A percentile compares a stretch with the other conserved stretches of the same genome.
Conservation (phyloP, 768 basidiomycete genomes). For the Phaeolepiota aurea region DNA sequence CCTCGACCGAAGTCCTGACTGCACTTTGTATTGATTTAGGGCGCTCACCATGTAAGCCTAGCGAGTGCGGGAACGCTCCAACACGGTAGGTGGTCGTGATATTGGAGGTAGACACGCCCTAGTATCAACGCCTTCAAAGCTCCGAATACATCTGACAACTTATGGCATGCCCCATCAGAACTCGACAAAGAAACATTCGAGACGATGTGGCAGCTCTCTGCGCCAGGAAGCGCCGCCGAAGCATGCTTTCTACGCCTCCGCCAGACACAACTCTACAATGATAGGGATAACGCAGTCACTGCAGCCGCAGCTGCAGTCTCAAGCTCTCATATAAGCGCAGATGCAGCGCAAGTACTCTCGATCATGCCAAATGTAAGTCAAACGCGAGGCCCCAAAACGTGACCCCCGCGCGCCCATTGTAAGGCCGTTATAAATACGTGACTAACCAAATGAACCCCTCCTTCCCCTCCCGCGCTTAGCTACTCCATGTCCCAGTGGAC, state of each 20-base stretch:
- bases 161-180: constrained; percentile 27
- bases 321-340: constrained; percentile 34
- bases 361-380: too few species aligned
- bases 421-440: too few species aligned
- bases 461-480: too few species aligned
- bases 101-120: too few species aligned
- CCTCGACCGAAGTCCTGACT: too few species aligned
- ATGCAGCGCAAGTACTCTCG: too few species aligned
- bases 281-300: too few species aligned
- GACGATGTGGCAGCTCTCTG: constrained; percentile 68
- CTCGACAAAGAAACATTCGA: constrained; percentile 69
- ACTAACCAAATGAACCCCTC: too few species aligned
- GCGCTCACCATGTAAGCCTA: constrained; percentile 69
- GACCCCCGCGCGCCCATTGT: too few species aligned
- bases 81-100: constrained; percentile 43
- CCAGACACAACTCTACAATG: constrained; percentile 53
- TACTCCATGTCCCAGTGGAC: constrained; percentile 21
- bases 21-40: constrained; percentile 47
- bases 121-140: too few species aligned
- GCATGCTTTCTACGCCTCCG: constrained; percentile 55
- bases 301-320: too few species aligned
- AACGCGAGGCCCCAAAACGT: too few species aligned
- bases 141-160: not conserved
- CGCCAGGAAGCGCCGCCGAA: constrained; percentile 44
- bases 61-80: constrained; percentile 33